Evolutionary conservation across 2,329 filamentous ascomycete species (phyloP), one percentile per base, ranked within the genome.

Genomic region (Xylariales sp.): DNA sequence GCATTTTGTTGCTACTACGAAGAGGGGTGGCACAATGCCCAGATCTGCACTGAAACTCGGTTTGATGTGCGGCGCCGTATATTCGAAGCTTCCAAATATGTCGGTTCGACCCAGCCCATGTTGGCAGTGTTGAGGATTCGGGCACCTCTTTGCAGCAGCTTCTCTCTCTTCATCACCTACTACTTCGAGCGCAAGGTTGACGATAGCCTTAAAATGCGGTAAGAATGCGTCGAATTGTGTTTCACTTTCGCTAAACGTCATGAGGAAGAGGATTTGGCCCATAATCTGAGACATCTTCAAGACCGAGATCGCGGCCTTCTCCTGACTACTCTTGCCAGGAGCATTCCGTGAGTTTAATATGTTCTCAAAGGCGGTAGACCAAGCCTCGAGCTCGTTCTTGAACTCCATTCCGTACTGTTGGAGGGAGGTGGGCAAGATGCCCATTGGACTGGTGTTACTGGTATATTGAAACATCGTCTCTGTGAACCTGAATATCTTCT

Each of bases 1-100:
- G 50, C 80, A 85, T 51, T 82, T 83, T 6, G 76, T 82, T 6
- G 76, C 80, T n/a, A 80, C 74, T 5, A 83, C 70, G 45, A 78
- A 84, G 1, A 85, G 66, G 1, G 79, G 77, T 4, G 79, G 74
- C 5, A 85, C 69, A 38, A 85, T 76, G 14, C 80, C 81, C 10
- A 81, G 57, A 35, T 83, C 78, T 17, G 80, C 72, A 29, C 76
- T 78, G 55, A 85, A 85, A 47, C 72, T 76, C 2, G 76, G 72
- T 52, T 76, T 78, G 51, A 79, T 72, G 46, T 78, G 74, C 21
- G 56, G 57, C 0, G 72, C 62, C 6, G 62, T 62, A 40, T 68
- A 70, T 21, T 63, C 61, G 29, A 66, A 62, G 7, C 64, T 62
- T 8, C 60, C 61, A 42, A 66, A 69, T 37, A 58, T 60, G 36